These are phyloP conservation scores for Zanthoxylum bungeanum DNA, from an alignment of 345 rosid species.

Conservation along the genomic window DNA sequence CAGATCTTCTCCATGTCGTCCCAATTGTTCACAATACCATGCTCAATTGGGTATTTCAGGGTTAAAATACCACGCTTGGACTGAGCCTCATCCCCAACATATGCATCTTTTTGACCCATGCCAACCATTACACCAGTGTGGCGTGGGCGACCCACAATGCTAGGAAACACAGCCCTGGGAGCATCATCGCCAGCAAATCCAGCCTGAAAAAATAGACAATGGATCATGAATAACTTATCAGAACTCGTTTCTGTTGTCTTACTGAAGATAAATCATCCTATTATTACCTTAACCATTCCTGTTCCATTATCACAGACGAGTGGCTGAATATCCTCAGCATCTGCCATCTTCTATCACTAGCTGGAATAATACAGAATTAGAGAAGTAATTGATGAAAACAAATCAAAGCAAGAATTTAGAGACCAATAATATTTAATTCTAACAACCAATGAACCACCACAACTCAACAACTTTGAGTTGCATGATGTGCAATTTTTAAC, in stretches of 20 bases:
- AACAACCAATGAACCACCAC: background rate
- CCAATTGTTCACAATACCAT: conserved; percentile 65
- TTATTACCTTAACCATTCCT: conserved; percentile 46
- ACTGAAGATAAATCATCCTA: background rate
- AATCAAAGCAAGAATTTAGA: background rate
- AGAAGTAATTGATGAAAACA: background rate
- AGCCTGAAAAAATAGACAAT: conserved; percentile 32
- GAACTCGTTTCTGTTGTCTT: background rate
- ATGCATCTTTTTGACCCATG: too few relatives aligned
- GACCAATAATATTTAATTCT: background rate
- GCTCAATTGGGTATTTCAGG: conserved; percentile 63
- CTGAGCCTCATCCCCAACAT: conserved; percentile 68
- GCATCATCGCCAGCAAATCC: conserved; percentile 79
- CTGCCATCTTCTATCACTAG: conserved; percentile 43
- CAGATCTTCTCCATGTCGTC: conserved; percentile 72
- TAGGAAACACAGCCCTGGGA: conserved; percentile 73
- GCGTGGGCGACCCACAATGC: too few relatives aligned
- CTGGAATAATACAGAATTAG: conserved; percentile 11
- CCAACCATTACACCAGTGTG: too few relatives aligned
- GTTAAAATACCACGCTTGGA: conserved; percentile 68
- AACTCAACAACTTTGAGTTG: background rate
- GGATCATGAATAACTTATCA: background rate
- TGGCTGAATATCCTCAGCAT: too few relatives aligned
- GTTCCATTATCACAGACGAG: too few relatives aligned
- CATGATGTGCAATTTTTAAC: background rate